Conservation (phyloP, 495 filamentous ascomycete genomes). For the Xylaria telfairii region DNA sequence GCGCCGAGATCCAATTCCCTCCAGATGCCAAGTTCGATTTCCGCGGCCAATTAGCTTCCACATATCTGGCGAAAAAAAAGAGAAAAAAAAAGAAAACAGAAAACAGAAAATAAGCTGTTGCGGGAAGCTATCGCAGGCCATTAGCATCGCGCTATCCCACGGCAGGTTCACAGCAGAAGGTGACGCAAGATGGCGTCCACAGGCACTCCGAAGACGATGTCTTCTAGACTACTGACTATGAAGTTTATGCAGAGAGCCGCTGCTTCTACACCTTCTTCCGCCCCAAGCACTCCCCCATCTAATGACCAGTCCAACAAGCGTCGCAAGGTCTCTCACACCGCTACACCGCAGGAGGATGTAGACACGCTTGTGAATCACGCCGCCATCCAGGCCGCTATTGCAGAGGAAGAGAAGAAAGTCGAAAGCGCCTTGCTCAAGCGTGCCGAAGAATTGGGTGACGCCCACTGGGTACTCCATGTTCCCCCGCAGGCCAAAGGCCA, state of each 20-base stretch:
- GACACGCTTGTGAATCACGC: conserved; percentile 50
- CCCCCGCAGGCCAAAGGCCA: conserved; percentile 26
- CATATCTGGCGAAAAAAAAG: neutral
- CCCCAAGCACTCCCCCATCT: conserved; percentile 47
- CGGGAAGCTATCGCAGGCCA: no score
- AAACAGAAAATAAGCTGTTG: neutral
- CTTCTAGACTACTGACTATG: conserved; percentile 89
- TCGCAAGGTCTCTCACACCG: conserved; percentile 49
- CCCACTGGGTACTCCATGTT: conserved; percentile 79
- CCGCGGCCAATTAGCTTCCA: neutral
- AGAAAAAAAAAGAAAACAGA: no score
- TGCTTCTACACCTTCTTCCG: conserved; percentile 54
- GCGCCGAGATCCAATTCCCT: no score
- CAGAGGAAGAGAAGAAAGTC: conserved; percentile 76
- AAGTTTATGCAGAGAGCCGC: conserved; percentile 99
- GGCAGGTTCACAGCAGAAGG: neutral
- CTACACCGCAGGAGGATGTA: conserved; percentile 30
- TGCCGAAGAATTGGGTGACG: conserved; percentile 79
- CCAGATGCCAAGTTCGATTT: neutral
- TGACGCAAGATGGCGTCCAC: conserved; percentile 44
- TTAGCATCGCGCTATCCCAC: neutral
- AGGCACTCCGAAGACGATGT: conserved; percentile 73
- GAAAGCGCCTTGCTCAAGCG: conserved; percentile 71
- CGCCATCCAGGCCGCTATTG: conserved; percentile 70
- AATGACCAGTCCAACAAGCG: conserved; percentile 59